These are phyloP conservation scores for Arachnomyces sp. DNA, from an alignment of 2,329 filamentous ascomycete species.

Conservation along the genomic window DNA sequence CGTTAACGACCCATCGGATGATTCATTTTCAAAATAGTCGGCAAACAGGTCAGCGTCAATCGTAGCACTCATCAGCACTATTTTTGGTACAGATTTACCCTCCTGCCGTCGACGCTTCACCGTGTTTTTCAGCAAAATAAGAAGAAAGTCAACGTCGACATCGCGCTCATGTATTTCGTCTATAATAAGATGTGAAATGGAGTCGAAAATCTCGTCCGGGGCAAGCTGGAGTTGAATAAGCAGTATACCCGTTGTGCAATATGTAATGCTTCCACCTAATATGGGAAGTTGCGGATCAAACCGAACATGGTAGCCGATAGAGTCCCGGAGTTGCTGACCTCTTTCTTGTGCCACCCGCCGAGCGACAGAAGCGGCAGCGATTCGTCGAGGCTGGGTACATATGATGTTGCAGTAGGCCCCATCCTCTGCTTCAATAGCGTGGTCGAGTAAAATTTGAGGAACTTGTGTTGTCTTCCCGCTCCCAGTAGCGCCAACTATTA, in stretches of 20 bases:
- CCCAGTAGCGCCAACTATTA: slow-evolving; percentile 41
- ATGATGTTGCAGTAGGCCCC: slow-evolving; percentile 43
- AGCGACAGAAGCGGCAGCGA: slow-evolving; percentile 42
- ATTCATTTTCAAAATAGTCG: slow-evolving; percentile 33
- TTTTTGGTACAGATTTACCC: slow-evolving; percentile 32
- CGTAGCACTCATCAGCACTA: slow-evolving; percentile 46
- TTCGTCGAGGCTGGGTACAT: slow-evolving; percentile 43
- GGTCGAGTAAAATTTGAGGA: slow-evolving; percentile 48
- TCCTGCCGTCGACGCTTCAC: slow-evolving; percentile 27
- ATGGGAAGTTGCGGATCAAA: slow-evolving; percentile 31
- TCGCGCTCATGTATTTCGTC: slow-evolving; percentile 47
- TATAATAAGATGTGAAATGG: slow-evolving; percentile 42
- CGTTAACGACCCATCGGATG: slow-evolving; percentile 21
- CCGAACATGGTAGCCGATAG: slow-evolving; percentile 42
- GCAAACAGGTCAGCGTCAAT: slow-evolving; percentile 40
- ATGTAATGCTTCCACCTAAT: slow-evolving; percentile 36
- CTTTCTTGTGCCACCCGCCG: slow-evolving; percentile 41
- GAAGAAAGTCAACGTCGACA: slow-evolving; percentile 39
- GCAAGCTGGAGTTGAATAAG: slow-evolving; percentile 37
- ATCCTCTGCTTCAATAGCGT: slow-evolving; percentile 31
- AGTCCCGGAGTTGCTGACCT: slow-evolving; percentile 31
- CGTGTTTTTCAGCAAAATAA: slow-evolving; percentile 39
- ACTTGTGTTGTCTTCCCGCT: slow-evolving; percentile 45
- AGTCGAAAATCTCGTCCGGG: slow-evolving; percentile 32
- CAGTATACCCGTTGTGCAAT: slow-evolving; percentile 45